Evolutionary conservation across 768 basidiomycete genomes (phyloP), one percentile per base, ranked within the genome.

Genomic region (Stropharia rugosoannulata): DNA sequence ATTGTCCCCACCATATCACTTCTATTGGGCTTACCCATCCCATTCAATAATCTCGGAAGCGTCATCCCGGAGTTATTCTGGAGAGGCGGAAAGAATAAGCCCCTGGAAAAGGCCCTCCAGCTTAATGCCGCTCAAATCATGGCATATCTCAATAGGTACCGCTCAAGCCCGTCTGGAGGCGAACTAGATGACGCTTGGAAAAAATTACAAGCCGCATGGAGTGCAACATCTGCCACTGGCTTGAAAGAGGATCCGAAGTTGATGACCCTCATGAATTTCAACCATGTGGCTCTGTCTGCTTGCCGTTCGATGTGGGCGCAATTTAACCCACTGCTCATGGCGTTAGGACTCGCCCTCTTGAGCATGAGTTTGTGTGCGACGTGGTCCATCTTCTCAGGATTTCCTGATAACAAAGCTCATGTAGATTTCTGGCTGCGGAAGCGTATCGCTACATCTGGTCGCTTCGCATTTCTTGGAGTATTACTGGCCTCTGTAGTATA

Each of bases 291-390:
- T 5, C 78, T 95, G 35, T 72, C 78, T 1, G 80, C 80, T 2
- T 95, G 95, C 65, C 87, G 95, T 6, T 70, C 81, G 11, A 84
- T 98, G 52, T 99, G 97, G 97, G 96, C 97, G 1, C 92, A 93
- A 64, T 98, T 99, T 77, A 91, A 94, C 60, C 75, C 87, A 3
- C 63, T 81, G 1, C 75, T 91, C 12, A 98, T 98, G 80, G 69
- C 74, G 4, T 73, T 88, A 25, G 97, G 96, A 0, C 69, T 96
- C 9, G 61, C 69, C 0, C 70, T 92, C 22, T 77, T 95, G 27
- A 75, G 73, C 0, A 67, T 86, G 19, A 77, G 85, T 32, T 67
- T 86, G 0, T 62, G 83, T 5, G 80, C 85, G 0, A 72, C 79
- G 1, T 83, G 82, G 76, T 73, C 77, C 0, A 56, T 88, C 0